Conservation (phyloP, 306 rosid species). For the Sesbania bispinosa region DNA sequence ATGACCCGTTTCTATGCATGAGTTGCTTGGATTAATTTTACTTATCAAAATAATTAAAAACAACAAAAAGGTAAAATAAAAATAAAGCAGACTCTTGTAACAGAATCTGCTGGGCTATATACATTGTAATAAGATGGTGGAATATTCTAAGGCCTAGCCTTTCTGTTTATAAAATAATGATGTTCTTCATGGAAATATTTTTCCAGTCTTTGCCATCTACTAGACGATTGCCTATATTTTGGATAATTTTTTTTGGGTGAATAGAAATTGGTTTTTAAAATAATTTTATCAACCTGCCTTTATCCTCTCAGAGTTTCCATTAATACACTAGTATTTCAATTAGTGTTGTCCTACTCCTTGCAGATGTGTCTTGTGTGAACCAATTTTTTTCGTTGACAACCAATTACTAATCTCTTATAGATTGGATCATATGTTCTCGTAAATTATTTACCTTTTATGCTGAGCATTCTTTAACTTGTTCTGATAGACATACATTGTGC, state of each 20-base stretch:
- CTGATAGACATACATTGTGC: conserved; percentile 7
- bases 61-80: neutral
- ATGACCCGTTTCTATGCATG: neutral
- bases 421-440: neutral
- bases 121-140: neutral
- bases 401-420: neutral
- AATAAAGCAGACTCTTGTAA: neutral
- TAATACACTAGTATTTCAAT: neutral
- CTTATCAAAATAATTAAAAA: neutral
- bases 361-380: neutral
- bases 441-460: neutral
- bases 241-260: neutral
- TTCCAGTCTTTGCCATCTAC: neutral
- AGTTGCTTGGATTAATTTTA: conserved; percentile 15
- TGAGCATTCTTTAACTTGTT: neutral
- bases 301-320: neutral
- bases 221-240: neutral
- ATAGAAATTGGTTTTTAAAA: neutral
- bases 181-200: neutral
- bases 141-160: neutral
- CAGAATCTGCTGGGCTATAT: neutral
- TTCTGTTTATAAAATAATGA: neutral
- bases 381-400: neutral
- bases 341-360: neutral
- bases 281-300: neutral